Evolutionary conservation across 106 monocot genomes (phyloP).

Genomic region (Allium cepa): DNA sequence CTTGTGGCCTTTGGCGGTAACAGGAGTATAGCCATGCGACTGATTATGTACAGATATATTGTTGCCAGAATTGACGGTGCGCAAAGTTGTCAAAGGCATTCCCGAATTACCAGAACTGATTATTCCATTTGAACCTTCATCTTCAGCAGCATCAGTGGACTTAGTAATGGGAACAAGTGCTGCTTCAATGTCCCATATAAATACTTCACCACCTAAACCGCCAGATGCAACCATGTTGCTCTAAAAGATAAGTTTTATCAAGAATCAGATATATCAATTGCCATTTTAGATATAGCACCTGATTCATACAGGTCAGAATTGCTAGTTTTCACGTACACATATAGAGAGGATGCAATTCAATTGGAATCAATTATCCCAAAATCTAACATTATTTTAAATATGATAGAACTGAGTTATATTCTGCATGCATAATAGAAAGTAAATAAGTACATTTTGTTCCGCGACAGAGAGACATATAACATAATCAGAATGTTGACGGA

Average conservation of each 20-base stretch:
- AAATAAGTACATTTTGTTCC: conserved; percentile 68
- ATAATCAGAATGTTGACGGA: conserved; percentile 97
- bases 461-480: conserved; percentile 84
- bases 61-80: conserved; percentile 47
- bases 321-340: no score
- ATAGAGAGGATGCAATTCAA: no score
- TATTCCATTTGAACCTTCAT: conserved; percentile 62
- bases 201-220: conserved; percentile 95
- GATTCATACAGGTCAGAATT: no score
- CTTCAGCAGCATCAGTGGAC: conserved; percentile 55
- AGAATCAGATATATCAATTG: conserved; percentile 19
- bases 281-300: no score
- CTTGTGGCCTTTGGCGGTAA: conserved; percentile 89
- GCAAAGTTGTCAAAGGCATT: conserved; percentile 47
- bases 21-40: conserved; percentile 63
- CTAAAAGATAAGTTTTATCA: conserved; percentile 52
- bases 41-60: conserved; percentile 41
- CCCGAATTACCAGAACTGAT: conserved; percentile 51
- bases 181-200: conserved; percentile 97
- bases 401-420: no score
- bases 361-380: no score
- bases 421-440: no score
- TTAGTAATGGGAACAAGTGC: conserved; percentile 61
- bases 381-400: no score
- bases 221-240: conserved; percentile 95